Conservation (phyloP, 2,329 filamentous ascomycete species). For the Sclerotiophoma versabilis region DNA sequence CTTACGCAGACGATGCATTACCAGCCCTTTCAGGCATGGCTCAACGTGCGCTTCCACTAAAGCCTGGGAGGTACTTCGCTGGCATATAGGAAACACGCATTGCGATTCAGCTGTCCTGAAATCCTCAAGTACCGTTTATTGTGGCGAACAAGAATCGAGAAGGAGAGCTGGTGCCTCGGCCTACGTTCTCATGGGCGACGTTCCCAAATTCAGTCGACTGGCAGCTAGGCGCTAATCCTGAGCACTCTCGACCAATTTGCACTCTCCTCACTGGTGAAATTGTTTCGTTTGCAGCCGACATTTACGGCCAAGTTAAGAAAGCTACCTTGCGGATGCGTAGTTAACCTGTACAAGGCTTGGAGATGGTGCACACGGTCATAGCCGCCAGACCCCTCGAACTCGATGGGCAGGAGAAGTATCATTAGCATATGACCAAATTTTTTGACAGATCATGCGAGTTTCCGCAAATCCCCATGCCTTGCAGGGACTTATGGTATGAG, state of each 20-base stretch:
- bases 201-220: neutral
- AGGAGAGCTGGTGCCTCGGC: neutral
- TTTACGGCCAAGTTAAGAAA: neutral
- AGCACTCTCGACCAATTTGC: neutral
- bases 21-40: conserved; percentile 21
- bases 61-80: conserved; percentile 9
- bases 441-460: neutral
- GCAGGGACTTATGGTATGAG: neutral
- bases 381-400: too few species aligned
- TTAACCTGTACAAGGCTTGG: neutral
- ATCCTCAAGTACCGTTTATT: neutral
- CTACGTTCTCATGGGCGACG: conserved; percentile 2
- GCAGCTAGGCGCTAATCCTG: too few species aligned
- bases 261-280: neutral
- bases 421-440: neutral
- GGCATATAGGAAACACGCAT: conserved; percentile 13
- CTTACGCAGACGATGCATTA: conserved; percentile 4
- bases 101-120: neutral
- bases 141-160: neutral
- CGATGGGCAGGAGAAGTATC: neutral
- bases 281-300: neutral
- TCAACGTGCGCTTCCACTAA: neutral
- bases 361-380: neutral
- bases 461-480: too few species aligned
- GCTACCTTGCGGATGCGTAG: neutral